Evolutionary conservation across 208 protist species (phyloP).

Genomic region (Leishmania mexicana): DNA sequence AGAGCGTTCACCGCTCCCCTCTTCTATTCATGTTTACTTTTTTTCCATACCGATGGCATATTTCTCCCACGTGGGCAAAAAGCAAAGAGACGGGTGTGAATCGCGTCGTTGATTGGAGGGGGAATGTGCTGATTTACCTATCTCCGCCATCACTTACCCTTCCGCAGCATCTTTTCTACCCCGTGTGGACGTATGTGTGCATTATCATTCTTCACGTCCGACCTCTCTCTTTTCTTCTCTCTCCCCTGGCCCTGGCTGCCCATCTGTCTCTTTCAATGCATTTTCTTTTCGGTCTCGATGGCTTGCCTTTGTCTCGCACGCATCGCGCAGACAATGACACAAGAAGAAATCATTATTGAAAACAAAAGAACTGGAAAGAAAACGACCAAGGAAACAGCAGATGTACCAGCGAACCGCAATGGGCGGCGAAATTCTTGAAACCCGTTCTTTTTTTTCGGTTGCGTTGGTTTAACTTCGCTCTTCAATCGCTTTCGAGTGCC

Average conservation of each 20-base stretch:
- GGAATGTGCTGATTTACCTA: neutral
- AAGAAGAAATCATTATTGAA: no score
- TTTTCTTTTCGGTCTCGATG: no score
- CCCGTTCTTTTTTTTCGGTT: neutral
- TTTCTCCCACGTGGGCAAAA: neutral
- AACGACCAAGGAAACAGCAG: neutral
- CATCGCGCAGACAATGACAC: neutral
- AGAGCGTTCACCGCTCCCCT: neutral
- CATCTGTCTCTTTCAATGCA: neutral
- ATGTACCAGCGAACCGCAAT: neutral
- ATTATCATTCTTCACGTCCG: neutral
- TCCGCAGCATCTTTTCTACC: neutral
- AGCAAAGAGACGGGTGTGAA: neutral
- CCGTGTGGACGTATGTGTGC: neutral
- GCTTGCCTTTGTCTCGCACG: neutral
- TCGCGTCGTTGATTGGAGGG: neutral
- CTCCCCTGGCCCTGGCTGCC: neutral
- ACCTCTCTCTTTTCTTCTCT: conserved; percentile 4
- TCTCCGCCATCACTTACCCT: neutral
- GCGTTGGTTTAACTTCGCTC: neutral
- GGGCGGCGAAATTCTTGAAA: neutral
- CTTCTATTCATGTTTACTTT: no score
- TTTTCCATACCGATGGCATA: neutral
- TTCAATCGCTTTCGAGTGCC: neutral
- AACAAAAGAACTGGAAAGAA: neutral